Conservation (phyloP, 2,329 filamentous ascomycete species). For the Colletotrichum destructivum region DNA sequence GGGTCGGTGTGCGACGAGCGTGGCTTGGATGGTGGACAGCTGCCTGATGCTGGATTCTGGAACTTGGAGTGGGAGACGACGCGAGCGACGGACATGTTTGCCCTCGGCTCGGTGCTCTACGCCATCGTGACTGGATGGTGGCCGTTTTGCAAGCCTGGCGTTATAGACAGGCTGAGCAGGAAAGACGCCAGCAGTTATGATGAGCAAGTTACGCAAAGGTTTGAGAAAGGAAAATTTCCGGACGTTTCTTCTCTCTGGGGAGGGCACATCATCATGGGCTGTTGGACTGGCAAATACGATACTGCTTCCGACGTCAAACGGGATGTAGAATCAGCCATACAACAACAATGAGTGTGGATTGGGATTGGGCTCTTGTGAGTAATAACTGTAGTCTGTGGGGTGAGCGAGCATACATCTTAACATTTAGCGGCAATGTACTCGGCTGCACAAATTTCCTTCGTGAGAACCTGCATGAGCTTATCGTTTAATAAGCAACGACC, state of each 20-base stretch:
- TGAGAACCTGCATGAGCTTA: background rate
- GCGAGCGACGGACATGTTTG: constrained; percentile 11
- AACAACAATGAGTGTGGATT: background rate
- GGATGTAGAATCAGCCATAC: background rate
- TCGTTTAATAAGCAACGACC: background rate
- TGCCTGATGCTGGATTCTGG: constrained; percentile 15
- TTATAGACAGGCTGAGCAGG: background rate
- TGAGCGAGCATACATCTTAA: background rate
- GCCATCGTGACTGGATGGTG: constrained; percentile 5
- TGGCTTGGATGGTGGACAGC: too few relatives aligned
- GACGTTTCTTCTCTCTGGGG: constrained; percentile 11
- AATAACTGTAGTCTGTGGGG: background rate
- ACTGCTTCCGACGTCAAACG: constrained; percentile 3
- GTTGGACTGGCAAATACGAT: constrained; percentile 12
- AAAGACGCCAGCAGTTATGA: background rate
- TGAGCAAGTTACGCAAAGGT: background rate
- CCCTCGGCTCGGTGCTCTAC: constrained; percentile 13
- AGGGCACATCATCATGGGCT: constrained; percentile 7
- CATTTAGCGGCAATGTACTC: background rate
- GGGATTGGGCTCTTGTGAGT: background rate
- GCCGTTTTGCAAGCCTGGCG: constrained; percentile 11
- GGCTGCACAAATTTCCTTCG: background rate
- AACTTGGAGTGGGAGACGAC: constrained; percentile 14
- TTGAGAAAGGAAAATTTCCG: background rate
- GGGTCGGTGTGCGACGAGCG: too few relatives aligned